These are phyloP conservation scores for Colletotrichum destructivum DNA, from an alignment of 2,329 filamentous ascomycete species.

Conservation along the genomic window DNA sequence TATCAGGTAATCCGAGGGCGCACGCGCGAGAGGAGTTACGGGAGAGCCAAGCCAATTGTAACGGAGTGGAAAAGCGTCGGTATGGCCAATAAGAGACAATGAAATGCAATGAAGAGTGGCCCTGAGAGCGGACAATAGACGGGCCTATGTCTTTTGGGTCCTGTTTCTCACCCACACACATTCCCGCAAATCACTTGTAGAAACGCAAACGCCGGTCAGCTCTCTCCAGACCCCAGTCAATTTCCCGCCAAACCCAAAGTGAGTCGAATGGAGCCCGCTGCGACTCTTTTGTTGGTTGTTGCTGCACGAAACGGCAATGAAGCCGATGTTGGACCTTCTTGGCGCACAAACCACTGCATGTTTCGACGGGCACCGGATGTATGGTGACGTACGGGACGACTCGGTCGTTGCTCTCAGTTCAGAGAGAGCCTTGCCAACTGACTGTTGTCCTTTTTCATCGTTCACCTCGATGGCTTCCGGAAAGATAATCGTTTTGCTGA, in stretches of 20 bases:
- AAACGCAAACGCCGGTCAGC: conserved; percentile 6
- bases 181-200: conserved; percentile 13
- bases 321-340: conserved; percentile 30
- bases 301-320: conserved; percentile 21
- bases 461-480: not conserved
- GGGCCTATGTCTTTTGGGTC: conserved; percentile 2
- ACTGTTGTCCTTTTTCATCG: not conserved
- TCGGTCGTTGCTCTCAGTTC: not conserved
- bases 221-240: conserved; percentile 9
- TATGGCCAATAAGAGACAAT: conserved; percentile 13
- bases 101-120: not conserved
- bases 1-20: conserved; percentile 25
- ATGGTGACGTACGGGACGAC: conserved; percentile 26
- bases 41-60: conserved; percentile 26
- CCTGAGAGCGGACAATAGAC: conserved; percentile 7
- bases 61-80: not conserved
- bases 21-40: conserved; percentile 16
- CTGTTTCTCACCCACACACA: conserved; percentile 12
- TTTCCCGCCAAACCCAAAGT: conserved; percentile 8
- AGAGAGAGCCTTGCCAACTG: too few relatives aligned
- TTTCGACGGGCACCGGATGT: conserved; percentile 7
- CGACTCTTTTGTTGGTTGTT: conserved; percentile 19
- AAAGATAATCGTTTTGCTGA: not conserved
- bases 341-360: conserved; percentile 19
- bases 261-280: conserved; percentile 27